Evolutionary conservation across 768 basidiomycete species (phyloP).

Genomic region (Amyloporia xantha): DNA sequence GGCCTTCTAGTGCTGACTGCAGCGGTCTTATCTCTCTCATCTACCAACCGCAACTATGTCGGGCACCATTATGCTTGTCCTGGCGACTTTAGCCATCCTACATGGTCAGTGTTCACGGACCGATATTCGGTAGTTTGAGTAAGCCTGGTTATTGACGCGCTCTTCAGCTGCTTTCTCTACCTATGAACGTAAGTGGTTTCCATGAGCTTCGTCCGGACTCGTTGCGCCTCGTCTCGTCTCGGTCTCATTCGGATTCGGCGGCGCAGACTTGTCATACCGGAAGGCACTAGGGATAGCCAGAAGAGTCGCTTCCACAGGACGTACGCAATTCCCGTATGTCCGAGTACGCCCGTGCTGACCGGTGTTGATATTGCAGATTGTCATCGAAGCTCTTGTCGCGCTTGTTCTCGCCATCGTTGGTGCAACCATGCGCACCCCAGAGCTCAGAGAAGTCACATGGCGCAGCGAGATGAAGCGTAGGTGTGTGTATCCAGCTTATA

Average conservation of each 20-base stretch:
- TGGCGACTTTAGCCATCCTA: slow-evolving; percentile 15
- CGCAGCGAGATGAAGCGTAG: slow-evolving; percentile 81
- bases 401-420: slow-evolving; percentile 67
- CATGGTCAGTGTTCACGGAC: slow-evolving; percentile 13
- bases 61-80: slow-evolving; percentile 14
- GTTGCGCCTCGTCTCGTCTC: background rate
- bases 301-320: slow-evolving; percentile 57
- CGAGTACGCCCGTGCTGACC: background rate
- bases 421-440: slow-evolving; percentile 60
- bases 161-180: slow-evolving; percentile 67
- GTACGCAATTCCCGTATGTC: slow-evolving; percentile 34
- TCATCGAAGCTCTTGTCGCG: slow-evolving; percentile 57
- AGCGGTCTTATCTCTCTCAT: too few species aligned
- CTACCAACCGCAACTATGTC: slow-evolving; percentile 10
- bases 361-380: slow-evolving; percentile 39
- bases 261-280: slow-evolving; percentile 63
- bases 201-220: too few species aligned
- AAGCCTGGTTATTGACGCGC: slow-evolving; percentile 20
- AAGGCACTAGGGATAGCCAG: slow-evolving; percentile 70
- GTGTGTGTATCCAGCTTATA: slow-evolving; percentile 35
- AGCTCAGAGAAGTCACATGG: slow-evolving; percentile 80
- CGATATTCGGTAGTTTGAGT: background rate
- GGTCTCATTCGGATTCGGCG: background rate
- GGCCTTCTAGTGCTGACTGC: too few species aligned
- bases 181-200: slow-evolving; percentile 74